Base-by-base conservation (phyloP, 2,329 filamentous ascomycete genomes). In the Hypoxylon sp. region DNA sequence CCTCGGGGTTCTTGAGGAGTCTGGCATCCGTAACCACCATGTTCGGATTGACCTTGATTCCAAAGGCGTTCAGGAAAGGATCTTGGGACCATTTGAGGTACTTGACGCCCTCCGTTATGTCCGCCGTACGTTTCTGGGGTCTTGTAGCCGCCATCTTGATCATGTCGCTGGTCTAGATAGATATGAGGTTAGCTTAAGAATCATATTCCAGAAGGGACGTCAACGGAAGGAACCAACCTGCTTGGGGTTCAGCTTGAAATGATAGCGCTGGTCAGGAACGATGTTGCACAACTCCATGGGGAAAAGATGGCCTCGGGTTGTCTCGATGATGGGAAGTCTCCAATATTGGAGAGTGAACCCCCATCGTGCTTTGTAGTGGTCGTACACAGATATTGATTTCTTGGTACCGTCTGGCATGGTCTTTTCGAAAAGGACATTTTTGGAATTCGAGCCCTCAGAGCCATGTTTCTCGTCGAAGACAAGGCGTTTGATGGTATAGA, bases 91-190 rank as follows among this genome's bases (percentile, higher is more conserved):
- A 96, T 8, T 88, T 81, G 0, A 95, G 83, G 69, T 91, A 85
- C 0, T 80, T 74, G 7, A 97, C 86, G 14, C 91, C 91, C 2
- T 85, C 76, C 50, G 88, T 80, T 70, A 98, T 93, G 18, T 91
- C 87, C 0, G 76, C 71, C 69, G 87, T 86, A n/a, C 96, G 91
- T 28, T 88, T 76, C 0, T 77, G 76, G 0, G 96, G 96, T 0
- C 90, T 85, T 4, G 91, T 93, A 3, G 97, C 95, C 0, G 95
- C 94, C 72, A 95, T 93, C 77, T 91, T 95, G 81, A 99, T 97
- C 96, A 99, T 99, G 4, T 85, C 80, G 0, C 90, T 81, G 0
- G 95, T 97, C 80, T 97, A 84, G 0, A 79, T 97, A 84, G 0
- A 79, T 75, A 0, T 12, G 26, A 22, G 30, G 42, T 61, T 55